Base-by-base conservation (phyloP, 768 basidiomycete species). In the Mycena capillaripes region DNA sequence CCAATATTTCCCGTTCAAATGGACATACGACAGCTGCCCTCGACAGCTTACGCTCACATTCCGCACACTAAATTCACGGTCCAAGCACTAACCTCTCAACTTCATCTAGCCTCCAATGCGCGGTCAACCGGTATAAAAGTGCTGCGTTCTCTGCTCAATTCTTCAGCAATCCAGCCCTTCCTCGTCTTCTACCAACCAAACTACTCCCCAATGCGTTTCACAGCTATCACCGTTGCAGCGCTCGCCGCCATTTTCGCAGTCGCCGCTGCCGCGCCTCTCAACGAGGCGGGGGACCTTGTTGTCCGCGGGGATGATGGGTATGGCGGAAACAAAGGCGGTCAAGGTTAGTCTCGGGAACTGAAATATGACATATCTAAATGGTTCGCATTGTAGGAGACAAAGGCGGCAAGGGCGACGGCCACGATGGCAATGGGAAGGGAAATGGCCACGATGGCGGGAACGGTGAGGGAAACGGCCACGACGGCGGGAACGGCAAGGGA, bases 111-210 rank as follows among this genome's bases (percentile, higher is more conserved):
- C 57, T 67, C 34, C 8, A 59, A 50, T 48, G 36, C 3, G 30
- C 11, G 9, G 19, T 25, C 16, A 36, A 2, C 10, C 11, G 44
- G 44, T 67, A 67, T 67, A 67, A 52, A 67, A 44, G 34, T 53
- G 30, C 21, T n/a, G 32, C 27, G 12, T 19, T n/a, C 27, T 25
- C 57, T 46, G 19, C 44, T 19, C 42, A 14, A 61, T 10, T 67
- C 64, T 38, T 21, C 65, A 66, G 56, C n/a, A n/a, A n/a, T n/a
- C 40, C 64, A 66, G 64, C 64, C 44, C 64, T 56, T 60, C 56
- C 40, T 58, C 32, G 34, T 12, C 64, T 30, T 21, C 44, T 38
- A 38, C n/a, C 48, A 64, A 23, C 25, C 53, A 32, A 46, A 46
- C 38, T 48, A 17, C 14, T 46, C 42, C 34, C 42, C 34, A 44